phyloP scores from a whole-genome alignment of 306 rosid species.

The Quercus ilex region DNA sequence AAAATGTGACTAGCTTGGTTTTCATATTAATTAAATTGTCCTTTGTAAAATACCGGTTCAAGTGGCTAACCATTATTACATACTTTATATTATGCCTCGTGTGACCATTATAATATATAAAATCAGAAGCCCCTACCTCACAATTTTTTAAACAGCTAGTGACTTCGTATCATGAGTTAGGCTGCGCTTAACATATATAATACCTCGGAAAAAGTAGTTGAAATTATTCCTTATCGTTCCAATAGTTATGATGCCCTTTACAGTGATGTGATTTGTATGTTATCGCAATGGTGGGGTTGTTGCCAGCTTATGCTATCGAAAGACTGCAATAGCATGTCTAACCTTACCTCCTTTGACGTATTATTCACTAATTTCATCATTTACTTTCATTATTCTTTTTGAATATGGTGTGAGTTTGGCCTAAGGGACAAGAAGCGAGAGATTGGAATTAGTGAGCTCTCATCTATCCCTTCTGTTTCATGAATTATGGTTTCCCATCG shows the following conservation, averaged over 20 bases:
- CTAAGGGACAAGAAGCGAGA: no score
- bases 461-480: no score
- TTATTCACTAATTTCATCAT: no score
- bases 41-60: not conserved
- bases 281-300: not conserved
- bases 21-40: conserved; percentile 1
- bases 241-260: not conserved
- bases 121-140: not conserved
- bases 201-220: not conserved
- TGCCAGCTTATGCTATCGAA: not conserved
- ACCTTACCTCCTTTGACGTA: no score
- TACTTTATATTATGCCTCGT: not conserved
- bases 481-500: no score
- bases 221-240: not conserved
- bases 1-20: not conserved
- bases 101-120: not conserved
- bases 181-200: not conserved
- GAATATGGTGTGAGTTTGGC: no score
- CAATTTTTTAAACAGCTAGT: not conserved
- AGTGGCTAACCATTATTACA: not conserved
- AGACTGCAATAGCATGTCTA: no score
- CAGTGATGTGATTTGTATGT: not conserved
- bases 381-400: no score
- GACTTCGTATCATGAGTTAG: not conserved
- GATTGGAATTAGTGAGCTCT: no score